phyloP scores from a whole-genome alignment of 306 rosid species.

The Datisca glomerata region DNA sequence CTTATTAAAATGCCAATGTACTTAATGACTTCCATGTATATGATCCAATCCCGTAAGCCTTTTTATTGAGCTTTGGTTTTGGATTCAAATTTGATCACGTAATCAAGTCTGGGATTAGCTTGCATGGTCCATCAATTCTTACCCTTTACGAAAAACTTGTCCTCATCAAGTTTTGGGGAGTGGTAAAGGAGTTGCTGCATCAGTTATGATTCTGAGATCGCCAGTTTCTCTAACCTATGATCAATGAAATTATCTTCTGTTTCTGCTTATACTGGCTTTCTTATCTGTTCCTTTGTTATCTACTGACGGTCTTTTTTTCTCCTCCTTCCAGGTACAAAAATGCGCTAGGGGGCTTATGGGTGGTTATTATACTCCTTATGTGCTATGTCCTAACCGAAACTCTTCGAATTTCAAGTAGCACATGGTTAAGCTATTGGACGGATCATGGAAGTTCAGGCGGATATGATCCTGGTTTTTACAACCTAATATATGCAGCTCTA shows the following conservation, averaged over 20 bases:
- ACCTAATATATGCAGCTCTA: conserved; percentile 54
- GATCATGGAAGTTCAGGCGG: conserved; percentile 27
- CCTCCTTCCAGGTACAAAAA: conserved; percentile 44
- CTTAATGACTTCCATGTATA: no score
- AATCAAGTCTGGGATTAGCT: no score
- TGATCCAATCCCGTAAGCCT: no score
- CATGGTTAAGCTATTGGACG: conserved; percentile 90
- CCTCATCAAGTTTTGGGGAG: no score
- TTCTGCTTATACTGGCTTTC: not conserved
- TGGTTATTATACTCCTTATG: conserved; percentile 47
- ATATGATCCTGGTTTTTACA: conserved; percentile 47
- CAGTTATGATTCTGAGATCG: not conserved
- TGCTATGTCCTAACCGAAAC: conserved; percentile 60
- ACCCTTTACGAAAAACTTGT: no score
- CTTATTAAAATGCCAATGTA: no score
- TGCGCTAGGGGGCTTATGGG: conserved; percentile 87
- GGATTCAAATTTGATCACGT: no score
- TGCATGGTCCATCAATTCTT: no score
- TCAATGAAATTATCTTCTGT: no score
- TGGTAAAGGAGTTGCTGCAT: not conserved
- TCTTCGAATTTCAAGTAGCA: conserved; percentile 82
- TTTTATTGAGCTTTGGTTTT: no score
- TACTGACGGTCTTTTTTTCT: not conserved
- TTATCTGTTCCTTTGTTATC: not conserved
- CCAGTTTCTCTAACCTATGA: no score